Evolutionary conservation across 2,329 filamentous ascomycete species (phyloP).

Genomic region (Fusarium verticillioides): DNA sequence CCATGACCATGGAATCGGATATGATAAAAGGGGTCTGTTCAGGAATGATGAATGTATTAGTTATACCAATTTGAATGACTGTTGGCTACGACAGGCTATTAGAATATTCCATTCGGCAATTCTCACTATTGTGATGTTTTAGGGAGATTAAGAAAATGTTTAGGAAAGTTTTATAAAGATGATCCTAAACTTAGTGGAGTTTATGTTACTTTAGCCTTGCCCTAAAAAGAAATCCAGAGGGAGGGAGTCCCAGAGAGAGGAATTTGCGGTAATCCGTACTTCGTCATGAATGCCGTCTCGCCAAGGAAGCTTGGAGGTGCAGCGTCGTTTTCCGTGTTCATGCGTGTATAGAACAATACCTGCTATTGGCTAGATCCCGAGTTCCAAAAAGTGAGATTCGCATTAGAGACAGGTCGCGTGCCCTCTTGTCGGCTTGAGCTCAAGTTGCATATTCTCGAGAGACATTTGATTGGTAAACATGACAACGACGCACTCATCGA

Average conservation of each 20-base stretch:
- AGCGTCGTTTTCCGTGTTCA: neutral
- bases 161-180: neutral
- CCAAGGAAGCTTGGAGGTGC: neutral
- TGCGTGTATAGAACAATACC: neutral
- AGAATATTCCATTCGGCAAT: neutral
- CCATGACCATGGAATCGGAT: constrained; percentile 25
- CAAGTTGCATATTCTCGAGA: neutral
- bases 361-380: neutral
- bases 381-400: neutral
- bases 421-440: neutral
- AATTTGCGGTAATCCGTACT: neutral
- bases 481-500: neutral
- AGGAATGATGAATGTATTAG: constrained; percentile 13
- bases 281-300: neutral
- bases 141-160: too few relatives aligned
- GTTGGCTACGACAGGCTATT: constrained; percentile 4
- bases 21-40: constrained; percentile 6
- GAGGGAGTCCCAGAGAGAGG: neutral
- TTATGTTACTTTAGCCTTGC: neutral
- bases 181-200: neutral
- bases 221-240: neutral
- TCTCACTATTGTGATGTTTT: neutral
- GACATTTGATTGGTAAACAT: neutral
- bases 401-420: constrained; percentile 24
- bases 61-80: constrained; percentile 42